phyloP scores from a whole-genome alignment of 257 asterid genomes.

The Misopates orontium region DNA sequence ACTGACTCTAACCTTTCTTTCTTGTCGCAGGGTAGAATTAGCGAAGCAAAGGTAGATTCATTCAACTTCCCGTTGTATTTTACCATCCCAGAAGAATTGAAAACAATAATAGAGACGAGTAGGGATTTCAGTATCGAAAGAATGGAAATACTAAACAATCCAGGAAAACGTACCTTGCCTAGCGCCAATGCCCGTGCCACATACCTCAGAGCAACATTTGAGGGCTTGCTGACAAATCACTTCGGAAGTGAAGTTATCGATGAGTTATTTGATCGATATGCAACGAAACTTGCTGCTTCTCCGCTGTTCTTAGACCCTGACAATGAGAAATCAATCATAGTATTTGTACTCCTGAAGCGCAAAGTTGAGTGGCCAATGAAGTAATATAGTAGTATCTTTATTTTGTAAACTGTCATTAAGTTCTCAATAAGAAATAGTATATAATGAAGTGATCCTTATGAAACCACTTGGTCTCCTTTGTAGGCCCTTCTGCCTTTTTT shows the following conservation, averaged over 20 bases:
- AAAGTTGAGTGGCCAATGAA: neutral
- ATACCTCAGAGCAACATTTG: constrained; percentile 23
- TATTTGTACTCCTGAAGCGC: constrained; percentile 25
- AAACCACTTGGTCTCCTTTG: too few species aligned
- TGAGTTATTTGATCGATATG: constrained; percentile 23
- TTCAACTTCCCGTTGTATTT: constrained; percentile 37
- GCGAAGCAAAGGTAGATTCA: constrained; percentile 32
- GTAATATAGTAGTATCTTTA: neutral
- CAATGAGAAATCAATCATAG: constrained; percentile 17
- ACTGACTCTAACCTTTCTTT: too few species aligned
- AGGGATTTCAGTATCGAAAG: constrained; percentile 29
- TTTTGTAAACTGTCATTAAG: neutral
- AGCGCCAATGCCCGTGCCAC: constrained; percentile 13
- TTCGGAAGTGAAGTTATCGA: constrained; percentile 31
- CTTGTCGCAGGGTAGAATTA: constrained; percentile 27
- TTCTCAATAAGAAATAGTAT: too few species aligned
- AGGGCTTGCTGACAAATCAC: constrained; percentile 21
- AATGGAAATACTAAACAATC: constrained; percentile 29
- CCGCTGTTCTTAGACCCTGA: constrained; percentile 8
- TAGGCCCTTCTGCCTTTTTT: too few species aligned
- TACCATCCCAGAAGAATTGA: constrained; percentile 28
- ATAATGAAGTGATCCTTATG: too few species aligned
- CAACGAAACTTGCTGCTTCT: constrained; percentile 14
- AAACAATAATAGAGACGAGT: constrained; percentile 23
- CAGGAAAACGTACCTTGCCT: constrained; percentile 18